These are phyloP conservation scores for Sorghum bicolor DNA, from an alignment of 176 grass and related monocot species.

Conservation along the genomic window Sorghum_bicolor_NCBIv3 NC_012879.2:5448501-5449000, in stretches of 20 bases:
- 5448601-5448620: not conserved
- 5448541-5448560: too few relatives aligned
- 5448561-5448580: too few relatives aligned
- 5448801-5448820: constrained; percentile 32
- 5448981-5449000: not conserved
- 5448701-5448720: not conserved
- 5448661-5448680: not conserved
- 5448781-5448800: constrained; percentile 23
- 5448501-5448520: too few relatives aligned
- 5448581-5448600: too few relatives aligned
- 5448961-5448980: constrained; percentile 27
- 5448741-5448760: constrained; percentile 42
- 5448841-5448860: constrained; percentile 52
- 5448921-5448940: constrained; percentile 33
- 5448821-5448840: not conserved
- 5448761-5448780: constrained; percentile 45
- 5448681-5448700: constrained; percentile 34
- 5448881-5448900: constrained; percentile 14
- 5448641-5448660: constrained; percentile 35
- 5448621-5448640: not conserved
- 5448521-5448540: not conserved
- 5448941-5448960: constrained; percentile 63
- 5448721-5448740: constrained; percentile 1
- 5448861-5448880: constrained; percentile 41
- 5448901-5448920: constrained; percentile 36